A percentile compares a stretch with the other conserved stretches of the same genome.
These are phyloP conservation scores for Echinosophora koreensis DNA, from an alignment of 306 rosid species.

Conservation along the genomic window DNA sequence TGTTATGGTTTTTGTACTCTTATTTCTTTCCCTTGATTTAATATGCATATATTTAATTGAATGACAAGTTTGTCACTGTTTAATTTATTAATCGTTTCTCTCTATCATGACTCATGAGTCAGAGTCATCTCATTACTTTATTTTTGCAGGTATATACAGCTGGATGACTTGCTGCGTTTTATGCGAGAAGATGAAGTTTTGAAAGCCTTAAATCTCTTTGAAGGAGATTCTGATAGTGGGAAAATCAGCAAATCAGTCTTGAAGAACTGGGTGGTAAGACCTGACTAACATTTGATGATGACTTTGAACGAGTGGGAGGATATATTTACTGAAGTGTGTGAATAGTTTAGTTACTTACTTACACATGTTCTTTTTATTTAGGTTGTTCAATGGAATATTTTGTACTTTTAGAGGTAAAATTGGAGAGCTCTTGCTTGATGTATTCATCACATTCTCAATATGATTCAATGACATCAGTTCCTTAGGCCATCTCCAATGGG, in stretches of 20 bases:
- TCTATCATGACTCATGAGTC: neutral
- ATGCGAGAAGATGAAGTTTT: slow-evolving; percentile 81
- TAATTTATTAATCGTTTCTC: too few relatives aligned
- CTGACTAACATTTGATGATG: slow-evolving; percentile 21
- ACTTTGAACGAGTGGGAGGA: neutral
- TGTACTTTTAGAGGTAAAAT: neutral
- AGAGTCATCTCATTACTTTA: slow-evolving; percentile 14
- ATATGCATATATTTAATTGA: too few relatives aligned
- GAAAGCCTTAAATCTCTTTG: slow-evolving; percentile 77
- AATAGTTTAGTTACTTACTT: neutral
- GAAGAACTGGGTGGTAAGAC: slow-evolving; percentile 94
- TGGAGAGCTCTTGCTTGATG: neutral
- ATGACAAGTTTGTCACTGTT: too few relatives aligned
- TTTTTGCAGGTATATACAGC: slow-evolving; percentile 61
- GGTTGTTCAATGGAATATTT: neutral
- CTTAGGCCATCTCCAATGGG: neutral
- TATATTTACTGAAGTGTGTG: neutral
- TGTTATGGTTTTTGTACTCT: slow-evolving; percentile 17
- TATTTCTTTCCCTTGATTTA: neutral
- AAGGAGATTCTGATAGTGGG: slow-evolving; percentile 68
- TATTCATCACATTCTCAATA: neutral
- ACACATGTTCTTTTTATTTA: neutral
- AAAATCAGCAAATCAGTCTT: slow-evolving; percentile 76
- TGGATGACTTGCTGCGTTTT: slow-evolving; percentile 79
- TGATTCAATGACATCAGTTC: neutral